Evolutionary conservation across 768 basidiomycete species (phyloP).

Genomic region (Tylopilus intermedius): DNA sequence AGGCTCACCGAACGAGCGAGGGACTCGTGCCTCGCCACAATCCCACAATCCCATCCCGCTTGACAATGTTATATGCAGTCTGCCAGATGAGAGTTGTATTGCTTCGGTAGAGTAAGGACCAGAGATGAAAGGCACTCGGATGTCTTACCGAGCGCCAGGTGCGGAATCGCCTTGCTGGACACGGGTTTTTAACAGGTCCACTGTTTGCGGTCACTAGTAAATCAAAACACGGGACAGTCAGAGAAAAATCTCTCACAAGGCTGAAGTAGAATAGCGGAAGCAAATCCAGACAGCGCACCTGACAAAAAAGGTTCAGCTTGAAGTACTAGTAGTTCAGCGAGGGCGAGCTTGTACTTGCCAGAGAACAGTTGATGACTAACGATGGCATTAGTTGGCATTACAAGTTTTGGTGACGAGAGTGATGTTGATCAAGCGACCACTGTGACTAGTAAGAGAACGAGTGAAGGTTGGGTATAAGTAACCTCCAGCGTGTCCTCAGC

Average conservation of each 20-base stretch:
- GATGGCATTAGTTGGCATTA: conserved; percentile 23
- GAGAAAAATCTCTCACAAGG: conserved; percentile 48
- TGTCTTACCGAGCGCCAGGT: conserved; percentile 34
- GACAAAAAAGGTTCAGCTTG: not conserved
- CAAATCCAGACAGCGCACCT: conserved; percentile 79
- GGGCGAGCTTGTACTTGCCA: conserved; percentile 9
- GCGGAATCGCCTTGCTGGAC: conserved; percentile 73
- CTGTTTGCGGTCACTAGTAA: conserved; percentile 32
- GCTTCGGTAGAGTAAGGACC: conserved; percentile 15
- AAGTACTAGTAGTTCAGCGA: not conserved
- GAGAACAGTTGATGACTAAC: conserved; percentile 29
- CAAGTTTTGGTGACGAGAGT: not conserved
- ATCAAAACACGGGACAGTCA: not conserved
- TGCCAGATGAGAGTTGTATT: conserved; percentile 41
- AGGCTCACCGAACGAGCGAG: conserved; percentile 61
- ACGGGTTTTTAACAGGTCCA: conserved; percentile 90
- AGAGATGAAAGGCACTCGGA: not conserved
- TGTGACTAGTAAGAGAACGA: too few relatives aligned
- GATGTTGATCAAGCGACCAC: too few relatives aligned
- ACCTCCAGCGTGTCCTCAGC: too few relatives aligned
- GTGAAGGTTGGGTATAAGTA: too few relatives aligned
- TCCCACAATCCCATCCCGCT: conserved; percentile 59
- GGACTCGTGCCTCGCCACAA: conserved; percentile 88
- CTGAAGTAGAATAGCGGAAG: conserved; percentile 69
- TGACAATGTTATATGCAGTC: conserved; percentile 54